Percentiles rank a stretch among this genome's conserved stretches.
Conservation (phyloP, 2,329 filamentous ascomycete species). For the Ambrosiella cleistominuta region DNA sequence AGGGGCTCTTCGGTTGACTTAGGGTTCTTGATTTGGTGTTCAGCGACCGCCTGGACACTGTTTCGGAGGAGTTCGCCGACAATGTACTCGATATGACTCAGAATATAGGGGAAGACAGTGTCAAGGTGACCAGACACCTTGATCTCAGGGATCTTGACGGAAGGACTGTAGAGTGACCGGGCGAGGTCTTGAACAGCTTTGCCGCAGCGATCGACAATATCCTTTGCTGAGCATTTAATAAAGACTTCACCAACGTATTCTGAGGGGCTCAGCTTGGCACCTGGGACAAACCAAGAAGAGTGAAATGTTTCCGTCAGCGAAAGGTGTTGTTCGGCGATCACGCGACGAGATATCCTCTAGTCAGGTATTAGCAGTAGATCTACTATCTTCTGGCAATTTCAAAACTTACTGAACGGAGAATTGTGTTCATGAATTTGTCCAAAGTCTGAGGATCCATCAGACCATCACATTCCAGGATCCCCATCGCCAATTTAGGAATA, state of each 20-base stretch:
- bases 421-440: constrained; percentile 88
- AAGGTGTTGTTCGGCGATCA: constrained; percentile 94
- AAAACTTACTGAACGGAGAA: constrained; percentile 62
- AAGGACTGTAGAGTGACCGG: constrained; percentile 53
- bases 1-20: constrained; percentile 25
- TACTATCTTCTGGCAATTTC: too few species aligned
- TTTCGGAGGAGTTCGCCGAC: constrained; percentile 89
- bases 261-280: constrained; percentile 50
- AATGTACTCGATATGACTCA: constrained; percentile 93
- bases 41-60: constrained; percentile 81
- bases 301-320: constrained; percentile 89
- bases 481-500: constrained; percentile 87
- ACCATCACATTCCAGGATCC: constrained; percentile 75
- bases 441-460: constrained; percentile 66
- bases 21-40: constrained; percentile 36
- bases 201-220: constrained; percentile 73
- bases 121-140: constrained; percentile 68
- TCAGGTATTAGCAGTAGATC: constrained; percentile 9
- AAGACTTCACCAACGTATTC: constrained; percentile 96
- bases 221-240: constrained; percentile 74
- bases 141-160: constrained; percentile 61
- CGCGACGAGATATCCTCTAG: constrained; percentile 79
- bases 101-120: constrained; percentile 88
- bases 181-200: constrained; percentile 58
- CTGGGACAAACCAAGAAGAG: constrained; percentile 73